Conservation (phyloP, 805 yeast genomes). For the Yueomyces sinensis region DNA sequence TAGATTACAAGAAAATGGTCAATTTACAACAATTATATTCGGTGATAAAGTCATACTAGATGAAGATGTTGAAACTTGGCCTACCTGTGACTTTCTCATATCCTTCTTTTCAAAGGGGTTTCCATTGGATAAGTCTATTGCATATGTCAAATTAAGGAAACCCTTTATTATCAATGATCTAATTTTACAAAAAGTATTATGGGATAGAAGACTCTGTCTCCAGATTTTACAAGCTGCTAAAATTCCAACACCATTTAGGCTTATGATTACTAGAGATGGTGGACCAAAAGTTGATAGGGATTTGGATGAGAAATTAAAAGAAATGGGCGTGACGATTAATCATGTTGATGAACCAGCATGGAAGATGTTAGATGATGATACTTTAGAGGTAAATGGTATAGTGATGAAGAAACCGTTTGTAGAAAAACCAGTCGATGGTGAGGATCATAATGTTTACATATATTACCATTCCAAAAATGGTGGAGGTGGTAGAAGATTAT, state of each 20-base stretch:
- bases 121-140: slow-evolving; percentile 90
- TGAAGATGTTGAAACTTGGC: slow-evolving; percentile 94
- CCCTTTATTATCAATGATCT: slow-evolving; percentile 86
- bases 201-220: slow-evolving; percentile 92
- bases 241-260: slow-evolving; percentile 83
- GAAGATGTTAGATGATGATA: slow-evolving; percentile 82
- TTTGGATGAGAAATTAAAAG: slow-evolving; percentile 42
- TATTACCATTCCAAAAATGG: slow-evolving; percentile 83
- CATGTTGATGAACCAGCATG: slow-evolving; percentile 55
- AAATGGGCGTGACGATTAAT: slow-evolving; percentile 40
- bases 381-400: slow-evolving; percentile 62
- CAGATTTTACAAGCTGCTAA: slow-evolving; percentile 60
- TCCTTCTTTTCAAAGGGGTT: slow-evolving; percentile 93
- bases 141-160: slow-evolving; percentile 75
- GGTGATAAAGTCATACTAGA: slow-evolving; percentile 95
- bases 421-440: slow-evolving; percentile 98
- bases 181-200: slow-evolving; percentile 80
- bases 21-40: slow-evolving; percentile 91
- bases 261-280: slow-evolving; percentile 90
- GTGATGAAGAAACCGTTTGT: slow-evolving; percentile 80
- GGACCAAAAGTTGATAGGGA: slow-evolving; percentile 79
- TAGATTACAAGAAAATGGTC: slow-evolving; percentile 80
- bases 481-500: slow-evolving; percentile 92
- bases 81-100: slow-evolving; percentile 90
- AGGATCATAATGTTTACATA: slow-evolving; percentile 90